Conservation (phyloP, 2,329 filamentous ascomycete genomes). For the Phialophora expanda region DNA sequence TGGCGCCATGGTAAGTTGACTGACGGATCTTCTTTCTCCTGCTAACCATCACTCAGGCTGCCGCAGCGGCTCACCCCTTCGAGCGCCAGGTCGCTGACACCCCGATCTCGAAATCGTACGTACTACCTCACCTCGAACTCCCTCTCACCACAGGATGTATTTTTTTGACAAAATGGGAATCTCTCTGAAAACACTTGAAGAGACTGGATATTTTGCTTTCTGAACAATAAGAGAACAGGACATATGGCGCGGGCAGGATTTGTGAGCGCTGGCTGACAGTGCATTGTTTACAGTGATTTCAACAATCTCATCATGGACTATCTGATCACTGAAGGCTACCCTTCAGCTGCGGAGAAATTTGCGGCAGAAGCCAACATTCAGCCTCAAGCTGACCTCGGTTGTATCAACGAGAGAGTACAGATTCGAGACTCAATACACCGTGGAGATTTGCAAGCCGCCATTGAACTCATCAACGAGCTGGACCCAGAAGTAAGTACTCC, state of each 20-base stretch:
- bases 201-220: slow-evolving; percentile 81
- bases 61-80: slow-evolving; percentile 59
- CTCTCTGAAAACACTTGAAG: slow-evolving; percentile 96
- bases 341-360: slow-evolving; percentile 89
- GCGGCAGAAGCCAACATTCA: slow-evolving; percentile 89
- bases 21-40: not conserved
- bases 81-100: slow-evolving; percentile 81
- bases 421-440: slow-evolving; percentile 85
- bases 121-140: slow-evolving; percentile 42
- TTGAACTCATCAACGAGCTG: slow-evolving; percentile 84
- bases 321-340: slow-evolving; percentile 92
- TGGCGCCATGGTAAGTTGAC: slow-evolving; percentile 18
- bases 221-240: slow-evolving; percentile 52
- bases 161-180: slow-evolving; percentile 98
- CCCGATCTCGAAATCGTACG: slow-evolving; percentile 88
- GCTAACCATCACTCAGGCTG: slow-evolving; percentile 25
- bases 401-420: slow-evolving; percentile 76
- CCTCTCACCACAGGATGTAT: slow-evolving; percentile 72
- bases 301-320: slow-evolving; percentile 97
- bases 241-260: slow-evolving; percentile 8
- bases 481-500: slow-evolving; percentile 78
- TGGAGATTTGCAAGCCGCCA: slow-evolving; percentile 83
- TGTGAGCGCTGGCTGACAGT: slow-evolving; percentile 24
- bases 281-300: slow-evolving; percentile 72
- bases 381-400: slow-evolving; percentile 71